Conservation (phyloP, 805 yeast species). For the Starmerella bombicola region DNA sequence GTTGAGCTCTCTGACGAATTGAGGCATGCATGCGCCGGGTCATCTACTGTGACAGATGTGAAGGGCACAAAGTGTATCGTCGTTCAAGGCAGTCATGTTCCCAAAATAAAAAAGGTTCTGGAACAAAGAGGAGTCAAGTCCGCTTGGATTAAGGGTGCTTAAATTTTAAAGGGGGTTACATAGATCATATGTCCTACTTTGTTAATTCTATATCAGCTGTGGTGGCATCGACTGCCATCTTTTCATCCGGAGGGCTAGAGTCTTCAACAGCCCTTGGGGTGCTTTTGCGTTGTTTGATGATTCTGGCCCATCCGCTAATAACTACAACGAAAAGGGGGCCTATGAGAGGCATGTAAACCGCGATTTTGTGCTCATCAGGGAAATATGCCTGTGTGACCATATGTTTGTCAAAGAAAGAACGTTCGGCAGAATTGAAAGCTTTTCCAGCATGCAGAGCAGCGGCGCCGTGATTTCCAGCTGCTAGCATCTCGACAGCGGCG, state of each 20-base stretch:
- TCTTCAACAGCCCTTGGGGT: no score
- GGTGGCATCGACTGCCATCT: no score
- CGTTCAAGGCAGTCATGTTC: slow-evolving; percentile 82
- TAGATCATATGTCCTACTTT: no score
- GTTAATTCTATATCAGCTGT: not conserved
- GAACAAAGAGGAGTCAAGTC: slow-evolving; percentile 38
- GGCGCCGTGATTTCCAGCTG: slow-evolving; percentile 29
- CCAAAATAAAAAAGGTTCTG: slow-evolving; percentile 38
- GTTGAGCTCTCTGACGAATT: slow-evolving; percentile 54
- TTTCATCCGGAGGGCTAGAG: no score
- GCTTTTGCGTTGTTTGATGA: slow-evolving; percentile 1
- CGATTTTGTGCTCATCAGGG: slow-evolving; percentile 91
- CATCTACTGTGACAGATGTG: slow-evolving; percentile 47
- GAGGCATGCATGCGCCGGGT: slow-evolving; percentile 75
- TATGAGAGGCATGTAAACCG: slow-evolving; percentile 78
- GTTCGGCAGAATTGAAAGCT: slow-evolving; percentile 51
- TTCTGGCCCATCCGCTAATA: slow-evolving; percentile 25
- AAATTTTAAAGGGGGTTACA: not conserved
- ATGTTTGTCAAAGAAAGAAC: slow-evolving; percentile 82
- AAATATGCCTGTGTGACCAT: slow-evolving; percentile 92
- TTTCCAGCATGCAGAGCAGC: slow-evolving; percentile 35
- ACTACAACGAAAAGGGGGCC: slow-evolving; percentile 73
- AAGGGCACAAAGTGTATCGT: slow-evolving; percentile 55
- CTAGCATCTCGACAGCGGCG: slow-evolving; percentile 29
- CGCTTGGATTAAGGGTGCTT: slow-evolving; percentile 48